A percentile compares a stretch with the other conserved stretches of the same genome.
Evolutionary conservation across 2,329 filamentous ascomycete genomes (phyloP).

Genomic region (Diaporthe citrichinensis): DNA sequence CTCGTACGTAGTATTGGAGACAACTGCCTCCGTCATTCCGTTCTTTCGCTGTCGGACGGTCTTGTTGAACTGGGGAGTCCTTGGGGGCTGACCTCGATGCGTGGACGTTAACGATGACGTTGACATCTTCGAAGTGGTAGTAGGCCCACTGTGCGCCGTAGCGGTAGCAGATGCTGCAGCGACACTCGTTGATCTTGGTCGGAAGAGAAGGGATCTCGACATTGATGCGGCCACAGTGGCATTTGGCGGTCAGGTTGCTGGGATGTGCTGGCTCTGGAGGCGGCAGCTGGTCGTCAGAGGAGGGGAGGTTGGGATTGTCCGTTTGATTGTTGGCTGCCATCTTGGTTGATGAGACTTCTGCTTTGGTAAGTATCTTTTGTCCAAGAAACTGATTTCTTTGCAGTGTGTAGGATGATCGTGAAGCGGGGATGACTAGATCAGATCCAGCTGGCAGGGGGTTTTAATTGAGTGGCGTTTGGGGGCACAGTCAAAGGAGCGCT

Average conservation of each 20-base stretch:
- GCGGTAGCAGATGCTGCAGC: constrained; percentile 38
- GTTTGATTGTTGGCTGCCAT: not conserved
- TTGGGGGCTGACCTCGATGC: not conserved
- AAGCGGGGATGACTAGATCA: not conserved
- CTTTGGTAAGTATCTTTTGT: not conserved
- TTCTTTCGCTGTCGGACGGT: not conserved
- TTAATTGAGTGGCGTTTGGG: not conserved
- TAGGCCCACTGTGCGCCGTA: constrained; percentile 40
- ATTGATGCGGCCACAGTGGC: constrained; percentile 39
- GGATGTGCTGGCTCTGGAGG: constrained; percentile 27
- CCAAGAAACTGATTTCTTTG: not conserved
- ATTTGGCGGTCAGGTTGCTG: constrained; percentile 12
- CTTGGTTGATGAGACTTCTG: not conserved
- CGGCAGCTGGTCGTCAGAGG: constrained; percentile 24
- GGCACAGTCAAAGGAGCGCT: not conserved
- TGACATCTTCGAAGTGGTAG: constrained; percentile 30
- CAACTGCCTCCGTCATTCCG: not conserved
- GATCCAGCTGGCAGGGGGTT: not conserved
- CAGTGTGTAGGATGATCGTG: not conserved
- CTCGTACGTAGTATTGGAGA: constrained; percentile 25
- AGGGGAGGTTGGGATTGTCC: not conserved
- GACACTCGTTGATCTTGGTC: constrained; percentile 36
- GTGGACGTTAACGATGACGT: constrained; percentile 15
- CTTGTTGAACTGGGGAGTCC: not conserved
- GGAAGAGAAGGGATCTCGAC: constrained; percentile 36